Evolutionary conservation across 192 early-diverging fungal species (phyloP), one percentile per base, ranked within the genome.

Genomic region (Linnemannia zychae): DNA sequence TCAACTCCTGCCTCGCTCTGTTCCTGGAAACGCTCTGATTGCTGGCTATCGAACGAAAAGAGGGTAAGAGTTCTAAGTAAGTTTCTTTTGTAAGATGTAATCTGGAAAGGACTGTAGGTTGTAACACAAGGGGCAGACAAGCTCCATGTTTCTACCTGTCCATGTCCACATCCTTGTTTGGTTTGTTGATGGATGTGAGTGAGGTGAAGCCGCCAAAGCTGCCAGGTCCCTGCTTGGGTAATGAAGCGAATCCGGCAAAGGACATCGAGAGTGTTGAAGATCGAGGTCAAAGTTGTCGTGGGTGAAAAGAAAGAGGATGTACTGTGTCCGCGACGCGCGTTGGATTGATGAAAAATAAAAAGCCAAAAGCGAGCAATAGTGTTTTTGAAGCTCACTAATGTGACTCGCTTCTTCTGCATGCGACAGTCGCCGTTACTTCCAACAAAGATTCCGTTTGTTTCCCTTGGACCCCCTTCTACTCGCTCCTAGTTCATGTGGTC

Each of bases 161-260:
- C 75, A 77, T 76, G 34, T 76, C 70, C 34, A 82, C 75, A 65
- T 82, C 81, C 15, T 36, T 34, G 36, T 78, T 78, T 24, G 75
- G 49, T 15, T 75, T 67, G 47, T 57, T 34, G 36, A 71, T 78
- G 7, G 66, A n/a, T n/a, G 22, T n/a, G 24, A 22, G 24, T 36
- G 60, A 20, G 4, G 75, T 22, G 60, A 57, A 48, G 68, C 11
- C 31, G 7, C 24, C 28, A 12, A 63, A 31, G 28, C 12, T 63
- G n/a, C 52, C 52, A 57, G 24, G 24, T 20, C 52, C 52, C 28
- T 33, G 57, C 11, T 63, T 63, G 4, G 57, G 28, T 12, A 63
- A 63, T 3, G 57, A 63, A 12, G 57, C 24, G 28, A 63, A 37
- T 36, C 34, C 38, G 36, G 34, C n/a, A 37, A 69, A 69, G 67